Base-by-base conservation (phyloP, 2,329 filamentous ascomycete species). In the Atkinsonella texensis region DNA sequence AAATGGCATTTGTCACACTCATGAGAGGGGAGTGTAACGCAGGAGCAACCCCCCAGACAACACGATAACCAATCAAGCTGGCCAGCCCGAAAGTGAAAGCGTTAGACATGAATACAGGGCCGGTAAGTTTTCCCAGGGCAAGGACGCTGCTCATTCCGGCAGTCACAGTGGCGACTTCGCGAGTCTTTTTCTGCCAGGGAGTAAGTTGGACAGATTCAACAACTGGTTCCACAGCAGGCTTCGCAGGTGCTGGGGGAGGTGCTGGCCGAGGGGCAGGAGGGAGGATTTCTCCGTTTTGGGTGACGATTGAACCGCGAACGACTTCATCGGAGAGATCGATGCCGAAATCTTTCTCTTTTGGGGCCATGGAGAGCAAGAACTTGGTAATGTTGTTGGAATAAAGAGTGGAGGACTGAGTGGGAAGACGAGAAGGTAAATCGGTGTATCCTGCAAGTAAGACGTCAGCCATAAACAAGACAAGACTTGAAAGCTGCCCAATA, bases 361-460 rank as follows among this genome's bases (percentile, higher is more conserved):
- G 87, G 1, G 82, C 69, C 75, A 95, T 88, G 0, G 89, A 93
- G 10, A 95, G 74, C 31, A 95, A 71, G 52, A 90, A 85, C 63
- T 95, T 95, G 58, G 84, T 89, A 60, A 95, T 90, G 63, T 95
- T 95, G 75, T 95, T 95, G 2, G 87, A 93, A 68, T 95, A 95
- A 18, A 95, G 71, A 0, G 87, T 94, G 0, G 89, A 94, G 0
- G 89, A 88, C 65, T 95, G 89, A 0, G 89, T 94, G 0, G 89
- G 88, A 2, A 95, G 75, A 45, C 89, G 80, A 33, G 89, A 94
- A 0, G 89, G 89, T 31, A 95, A 75, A 67, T 95, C 89, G 43
- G 89, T 94, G 65, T 94, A 95, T 35, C 85, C 79, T 81, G 46
- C 8, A 33, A 35, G 20, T 38, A 1, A 35, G 13, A 48, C 11